Conservation (phyloP, 2,329 filamentous ascomycete genomes). For the Pseudocercospora musae region DNA sequence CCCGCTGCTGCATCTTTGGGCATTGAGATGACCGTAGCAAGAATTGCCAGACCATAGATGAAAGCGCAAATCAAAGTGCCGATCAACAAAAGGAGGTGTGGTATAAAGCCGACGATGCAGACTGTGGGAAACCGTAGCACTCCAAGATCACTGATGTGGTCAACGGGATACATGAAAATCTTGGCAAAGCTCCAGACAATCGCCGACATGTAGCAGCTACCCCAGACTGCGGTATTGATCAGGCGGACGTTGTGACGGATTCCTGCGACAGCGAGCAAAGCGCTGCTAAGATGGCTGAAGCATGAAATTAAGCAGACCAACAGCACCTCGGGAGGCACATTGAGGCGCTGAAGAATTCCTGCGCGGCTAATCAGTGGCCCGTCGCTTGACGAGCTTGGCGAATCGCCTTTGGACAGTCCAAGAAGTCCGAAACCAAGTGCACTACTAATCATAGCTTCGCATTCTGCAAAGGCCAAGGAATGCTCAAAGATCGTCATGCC, state of each 20-base stretch:
- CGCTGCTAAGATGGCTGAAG: constrained; percentile 83
- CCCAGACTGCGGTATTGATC: constrained; percentile 85
- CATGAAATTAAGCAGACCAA: constrained; percentile 83
- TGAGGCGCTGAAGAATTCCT: constrained; percentile 70
- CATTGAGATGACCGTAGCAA: constrained; percentile 69
- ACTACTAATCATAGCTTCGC: constrained; percentile 79
- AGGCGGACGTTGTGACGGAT: constrained; percentile 77
- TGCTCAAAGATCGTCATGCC: constrained; percentile 97
- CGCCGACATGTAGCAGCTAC: constrained; percentile 80
- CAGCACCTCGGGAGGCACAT: constrained; percentile 84
- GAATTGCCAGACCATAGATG: constrained; percentile 75
- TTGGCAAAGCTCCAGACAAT: constrained; percentile 71
- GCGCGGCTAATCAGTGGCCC: constrained; percentile 29
- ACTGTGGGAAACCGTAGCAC: constrained; percentile 88
- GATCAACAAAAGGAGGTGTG: constrained; percentile 79
- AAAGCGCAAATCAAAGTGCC: constrained; percentile 72
- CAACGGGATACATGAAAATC: constrained; percentile 44
- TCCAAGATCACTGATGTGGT: constrained; percentile 61
- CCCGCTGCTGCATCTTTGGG: constrained; percentile 50
- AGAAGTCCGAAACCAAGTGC: constrained; percentile 74
- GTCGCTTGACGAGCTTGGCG: constrained; percentile 27
- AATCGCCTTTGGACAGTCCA: constrained; percentile 44
- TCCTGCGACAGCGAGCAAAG: constrained; percentile 75
- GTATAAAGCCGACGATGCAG: constrained; percentile 91
- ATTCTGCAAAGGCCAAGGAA: constrained; percentile 91